These are phyloP conservation scores for Wallacemonas collosoma DNA, from an alignment of 208 protist genomes.

Conservation along the genomic window DNA sequence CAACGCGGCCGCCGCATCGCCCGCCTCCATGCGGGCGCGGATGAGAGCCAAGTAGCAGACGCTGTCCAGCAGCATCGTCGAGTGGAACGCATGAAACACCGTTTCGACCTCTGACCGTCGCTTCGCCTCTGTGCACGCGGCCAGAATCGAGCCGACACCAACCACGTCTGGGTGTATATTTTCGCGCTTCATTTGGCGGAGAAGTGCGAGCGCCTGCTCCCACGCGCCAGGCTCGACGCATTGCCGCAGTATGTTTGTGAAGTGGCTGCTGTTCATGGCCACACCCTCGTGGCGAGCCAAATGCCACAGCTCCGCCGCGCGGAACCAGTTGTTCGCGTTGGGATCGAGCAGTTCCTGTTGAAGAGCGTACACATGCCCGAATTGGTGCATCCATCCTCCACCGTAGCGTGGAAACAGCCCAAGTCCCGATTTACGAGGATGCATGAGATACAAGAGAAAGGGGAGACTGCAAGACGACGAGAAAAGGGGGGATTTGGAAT, in stretches of 20 bases:
- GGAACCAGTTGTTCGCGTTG: conserved; percentile 76
- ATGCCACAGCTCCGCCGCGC: conserved; percentile 84
- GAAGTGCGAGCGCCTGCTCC: conserved; percentile 57
- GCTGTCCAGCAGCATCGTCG: conserved; percentile 75
- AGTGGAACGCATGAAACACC: conserved; percentile 49
- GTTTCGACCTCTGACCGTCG: conserved; percentile 43
- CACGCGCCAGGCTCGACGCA: conserved; percentile 69
- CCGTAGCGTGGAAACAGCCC: conserved; percentile 76
- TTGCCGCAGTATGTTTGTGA: conserved; percentile 77
- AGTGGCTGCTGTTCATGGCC: conserved; percentile 74
- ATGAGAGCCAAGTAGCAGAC: conserved; percentile 81
- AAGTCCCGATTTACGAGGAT: conserved; percentile 62
- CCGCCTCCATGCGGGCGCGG: conserved; percentile 42
- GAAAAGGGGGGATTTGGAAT: conserved; percentile 4
- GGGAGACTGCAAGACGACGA: background rate
- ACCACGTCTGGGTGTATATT: conserved; percentile 72
- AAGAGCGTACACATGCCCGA: conserved; percentile 87
- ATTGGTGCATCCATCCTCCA: conserved; percentile 92
- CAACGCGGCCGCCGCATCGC: conserved; percentile 38
- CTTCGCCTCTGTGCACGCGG: conserved; percentile 55
- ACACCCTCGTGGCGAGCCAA: conserved; percentile 80
- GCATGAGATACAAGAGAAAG: conserved; percentile 31
- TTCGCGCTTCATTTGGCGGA: conserved; percentile 71
- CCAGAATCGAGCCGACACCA: conserved; percentile 63
- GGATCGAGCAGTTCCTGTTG: conserved; percentile 84